phyloP scores from a whole-genome alignment of 1,284 basidiomycete species.

The Trichosporon ovoides region DNA sequence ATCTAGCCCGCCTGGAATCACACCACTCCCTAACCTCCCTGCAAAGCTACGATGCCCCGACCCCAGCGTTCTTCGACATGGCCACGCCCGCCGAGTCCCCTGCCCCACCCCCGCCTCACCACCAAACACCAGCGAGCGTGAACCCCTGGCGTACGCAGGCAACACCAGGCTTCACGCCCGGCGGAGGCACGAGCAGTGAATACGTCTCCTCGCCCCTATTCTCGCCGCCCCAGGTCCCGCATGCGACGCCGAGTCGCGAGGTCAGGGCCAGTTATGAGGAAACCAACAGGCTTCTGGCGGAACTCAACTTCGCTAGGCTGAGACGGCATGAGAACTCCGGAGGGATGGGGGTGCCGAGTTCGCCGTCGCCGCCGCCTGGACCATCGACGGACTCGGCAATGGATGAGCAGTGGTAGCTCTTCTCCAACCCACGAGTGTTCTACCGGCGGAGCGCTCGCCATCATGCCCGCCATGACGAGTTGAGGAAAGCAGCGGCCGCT shows the following conservation, averaged over 20 bases:
- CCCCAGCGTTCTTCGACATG: slow-evolving; percentile 4
- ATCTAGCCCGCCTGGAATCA: slow-evolving; percentile 10
- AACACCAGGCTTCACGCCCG: slow-evolving; percentile 11
- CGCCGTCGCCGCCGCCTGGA: too few species aligned
- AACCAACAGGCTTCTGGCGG: slow-evolving; percentile 40
- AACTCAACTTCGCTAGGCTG: slow-evolving; percentile 36
- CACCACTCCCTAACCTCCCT: neutral
- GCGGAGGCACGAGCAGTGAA: slow-evolving; percentile 10
- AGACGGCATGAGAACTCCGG: neutral
- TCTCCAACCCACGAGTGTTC: too few species aligned
- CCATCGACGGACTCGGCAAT: neutral
- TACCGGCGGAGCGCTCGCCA: too few species aligned
- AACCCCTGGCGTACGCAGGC: slow-evolving; percentile 1
- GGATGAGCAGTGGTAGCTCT: slow-evolving; percentile 3
- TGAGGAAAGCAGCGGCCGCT: too few species aligned
- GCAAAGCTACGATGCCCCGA: neutral
- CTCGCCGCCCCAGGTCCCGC: neutral
- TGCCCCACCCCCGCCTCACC: too few species aligned
- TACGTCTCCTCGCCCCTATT: slow-evolving; percentile 10
- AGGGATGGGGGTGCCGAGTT: too few species aligned
- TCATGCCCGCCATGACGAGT: too few species aligned
- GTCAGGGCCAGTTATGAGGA: slow-evolving; percentile 39
- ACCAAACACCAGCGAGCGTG: neutral
- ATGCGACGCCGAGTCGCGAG: slow-evolving; percentile 6
- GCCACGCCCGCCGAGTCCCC: neutral